Evolutionary conservation across 2,329 filamentous ascomycete genomes (phyloP).

Genomic region (Penicillium polonicum): DNA sequence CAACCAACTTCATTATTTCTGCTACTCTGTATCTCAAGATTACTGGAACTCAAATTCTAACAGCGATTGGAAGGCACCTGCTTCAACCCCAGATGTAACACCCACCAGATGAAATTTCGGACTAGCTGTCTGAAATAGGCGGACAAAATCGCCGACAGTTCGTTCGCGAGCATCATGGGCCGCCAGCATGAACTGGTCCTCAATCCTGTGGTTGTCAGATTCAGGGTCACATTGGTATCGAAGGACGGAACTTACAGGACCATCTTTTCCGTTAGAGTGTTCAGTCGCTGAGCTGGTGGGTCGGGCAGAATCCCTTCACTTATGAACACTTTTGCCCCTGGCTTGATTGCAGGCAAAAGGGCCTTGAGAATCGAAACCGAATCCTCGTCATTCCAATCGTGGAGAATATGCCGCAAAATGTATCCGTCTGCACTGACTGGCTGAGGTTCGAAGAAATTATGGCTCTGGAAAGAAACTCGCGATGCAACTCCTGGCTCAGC

Average conservation of each 20-base stretch:
- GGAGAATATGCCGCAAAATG: conserved; percentile 12
- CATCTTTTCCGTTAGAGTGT: conserved; percentile 2
- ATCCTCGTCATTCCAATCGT: conserved; percentile 13
- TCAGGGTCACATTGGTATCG: neutral
- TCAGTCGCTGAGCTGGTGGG: neutral
- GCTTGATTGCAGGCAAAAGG: conserved; percentile 8
- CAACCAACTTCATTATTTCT: too few relatives aligned
- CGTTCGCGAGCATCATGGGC: neutral
- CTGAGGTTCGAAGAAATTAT: conserved; percentile 10
- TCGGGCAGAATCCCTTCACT: neutral
- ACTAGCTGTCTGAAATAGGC: neutral
- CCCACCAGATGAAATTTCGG: neutral
- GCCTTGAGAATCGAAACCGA: conserved; percentile 6
- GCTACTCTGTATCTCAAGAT: too few relatives aligned
- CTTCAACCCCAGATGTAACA: neutral
- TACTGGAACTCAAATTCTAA: neutral
- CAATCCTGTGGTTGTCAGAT: neutral
- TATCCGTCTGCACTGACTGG: conserved; percentile 13
- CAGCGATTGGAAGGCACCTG: neutral
- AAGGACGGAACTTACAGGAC: neutral
- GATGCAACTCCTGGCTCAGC: neutral
- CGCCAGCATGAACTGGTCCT: neutral
- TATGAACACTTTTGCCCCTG: neutral
- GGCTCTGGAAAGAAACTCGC: conserved; percentile 2
- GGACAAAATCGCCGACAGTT: neutral